Conservation (phyloP, 345 rosid genomes). For the Luvunga scandens region DNA sequence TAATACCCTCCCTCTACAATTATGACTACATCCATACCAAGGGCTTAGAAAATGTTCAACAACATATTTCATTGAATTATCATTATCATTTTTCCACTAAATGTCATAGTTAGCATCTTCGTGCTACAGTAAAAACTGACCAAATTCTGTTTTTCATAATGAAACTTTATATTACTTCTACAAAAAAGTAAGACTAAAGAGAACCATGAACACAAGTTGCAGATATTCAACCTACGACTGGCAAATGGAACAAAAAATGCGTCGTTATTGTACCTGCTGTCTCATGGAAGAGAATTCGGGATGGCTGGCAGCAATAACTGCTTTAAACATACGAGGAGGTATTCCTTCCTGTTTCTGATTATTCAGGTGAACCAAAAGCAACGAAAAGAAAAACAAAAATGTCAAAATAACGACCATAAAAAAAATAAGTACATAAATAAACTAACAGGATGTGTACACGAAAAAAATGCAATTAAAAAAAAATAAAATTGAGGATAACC, state of each 20-base stretch:
- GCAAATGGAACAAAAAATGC: neutral
- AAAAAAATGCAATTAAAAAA: neutral
- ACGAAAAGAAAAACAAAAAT: neutral
- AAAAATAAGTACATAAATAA: neutral
- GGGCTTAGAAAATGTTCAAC: neutral
- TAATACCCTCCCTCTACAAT: neutral
- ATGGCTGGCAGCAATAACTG: conserved; percentile 93
- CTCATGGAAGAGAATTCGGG: conserved; percentile 93
- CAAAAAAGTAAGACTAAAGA: neutral
- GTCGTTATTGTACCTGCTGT: conserved; percentile 65
- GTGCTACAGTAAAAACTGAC: neutral
- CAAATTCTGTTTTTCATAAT: neutral
- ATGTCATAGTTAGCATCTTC: neutral
- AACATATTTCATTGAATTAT: neutral
- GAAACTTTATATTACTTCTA: neutral
- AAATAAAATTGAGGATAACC: neutral
- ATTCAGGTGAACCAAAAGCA: conserved; percentile 10
- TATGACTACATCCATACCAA: neutral
- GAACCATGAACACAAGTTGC: neutral
- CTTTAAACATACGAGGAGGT: conserved; percentile 95
- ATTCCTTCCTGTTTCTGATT: conserved; percentile 86
- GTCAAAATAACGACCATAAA: neutral
- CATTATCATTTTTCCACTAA: neutral
- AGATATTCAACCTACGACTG: neutral
- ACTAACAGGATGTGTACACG: neutral